These are phyloP conservation scores for Curvularia lunata DNA, from an alignment of 2,329 filamentous ascomycete genomes.

Conservation along the genomic window DNA sequence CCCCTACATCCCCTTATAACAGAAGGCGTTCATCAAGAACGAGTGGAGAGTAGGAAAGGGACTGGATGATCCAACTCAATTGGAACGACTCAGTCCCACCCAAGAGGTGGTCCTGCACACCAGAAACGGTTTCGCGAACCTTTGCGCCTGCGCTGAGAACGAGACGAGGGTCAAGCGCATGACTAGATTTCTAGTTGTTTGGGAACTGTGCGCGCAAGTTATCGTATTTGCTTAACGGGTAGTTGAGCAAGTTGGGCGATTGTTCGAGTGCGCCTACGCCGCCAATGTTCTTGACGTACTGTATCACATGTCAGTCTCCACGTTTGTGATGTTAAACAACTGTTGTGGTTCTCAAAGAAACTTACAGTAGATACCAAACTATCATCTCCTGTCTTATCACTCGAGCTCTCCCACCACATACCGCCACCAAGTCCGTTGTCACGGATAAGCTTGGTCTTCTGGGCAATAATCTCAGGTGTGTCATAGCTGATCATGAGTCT, in stretches of 20 bases:
- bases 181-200: slow-evolving; percentile 21
- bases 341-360: not conserved
- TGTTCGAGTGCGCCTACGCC: slow-evolving; percentile 59
- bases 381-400: slow-evolving; percentile 40
- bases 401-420: slow-evolving; percentile 50
- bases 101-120: not conserved
- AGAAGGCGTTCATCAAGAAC: not conserved
- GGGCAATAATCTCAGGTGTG: slow-evolving; percentile 39
- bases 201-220: slow-evolving; percentile 58
- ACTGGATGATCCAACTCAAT: not conserved
- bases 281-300: slow-evolving; percentile 63
- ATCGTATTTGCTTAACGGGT: slow-evolving; percentile 72
- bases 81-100: not conserved
- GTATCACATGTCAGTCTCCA: slow-evolving; percentile 8
- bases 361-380: slow-evolving; percentile 43
- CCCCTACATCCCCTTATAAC: not conserved
- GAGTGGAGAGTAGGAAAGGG: not conserved
- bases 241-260: slow-evolving; percentile 66
- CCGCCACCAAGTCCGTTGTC: slow-evolving; percentile 42
- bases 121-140: not conserved
- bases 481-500: slow-evolving; percentile 44
- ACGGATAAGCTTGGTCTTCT: slow-evolving; percentile 38
- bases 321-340: no score
- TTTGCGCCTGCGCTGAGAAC: not conserved
- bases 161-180: not conserved